These are phyloP conservation scores for Tylopilus sp. DNA, from an alignment of 768 basidiomycete genomes.

Conservation along the genomic window DNA sequence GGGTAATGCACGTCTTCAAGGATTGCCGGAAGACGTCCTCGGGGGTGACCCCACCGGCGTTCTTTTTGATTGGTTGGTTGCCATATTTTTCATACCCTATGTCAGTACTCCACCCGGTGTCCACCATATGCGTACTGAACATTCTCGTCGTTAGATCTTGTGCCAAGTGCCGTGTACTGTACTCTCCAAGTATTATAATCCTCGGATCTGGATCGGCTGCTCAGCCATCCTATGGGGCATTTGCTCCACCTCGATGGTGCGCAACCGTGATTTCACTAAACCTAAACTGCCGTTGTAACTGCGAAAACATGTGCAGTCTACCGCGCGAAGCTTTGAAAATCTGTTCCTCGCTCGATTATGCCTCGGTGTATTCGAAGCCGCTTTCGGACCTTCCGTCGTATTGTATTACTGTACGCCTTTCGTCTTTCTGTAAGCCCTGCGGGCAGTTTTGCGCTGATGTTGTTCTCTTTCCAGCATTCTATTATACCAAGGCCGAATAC, in stretches of 20 bases:
- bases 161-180: constrained; percentile 69
- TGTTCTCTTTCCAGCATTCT: constrained; percentile 36
- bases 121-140: constrained; percentile 1
- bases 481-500: constrained; percentile 46
- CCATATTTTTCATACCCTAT: constrained; percentile 78
- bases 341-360: constrained; percentile 30
- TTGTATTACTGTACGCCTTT: constrained; percentile 29
- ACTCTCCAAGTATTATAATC: constrained; percentile 62
- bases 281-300: neutral
- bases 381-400: constrained; percentile 31
- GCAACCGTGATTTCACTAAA: neutral
- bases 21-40: constrained; percentile 60
- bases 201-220: constrained; percentile 66
- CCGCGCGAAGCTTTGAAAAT: constrained; percentile 23
- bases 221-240: constrained; percentile 72
- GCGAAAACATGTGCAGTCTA: constrained; percentile 17
- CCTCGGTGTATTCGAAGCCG: constrained; percentile 35
- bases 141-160: constrained; percentile 46
- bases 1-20: constrained; percentile 76
- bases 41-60: constrained; percentile 64
- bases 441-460: constrained; percentile 14
- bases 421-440: neutral
- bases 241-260: constrained; percentile 68
- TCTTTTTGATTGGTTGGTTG: constrained; percentile 77
- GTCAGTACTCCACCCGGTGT: constrained; percentile 34